Evolutionary conservation across 139 green algal genomes (phyloP), one percentile per base, ranked within the genome.

Genomic region (Tetraselmis chui): DNA sequence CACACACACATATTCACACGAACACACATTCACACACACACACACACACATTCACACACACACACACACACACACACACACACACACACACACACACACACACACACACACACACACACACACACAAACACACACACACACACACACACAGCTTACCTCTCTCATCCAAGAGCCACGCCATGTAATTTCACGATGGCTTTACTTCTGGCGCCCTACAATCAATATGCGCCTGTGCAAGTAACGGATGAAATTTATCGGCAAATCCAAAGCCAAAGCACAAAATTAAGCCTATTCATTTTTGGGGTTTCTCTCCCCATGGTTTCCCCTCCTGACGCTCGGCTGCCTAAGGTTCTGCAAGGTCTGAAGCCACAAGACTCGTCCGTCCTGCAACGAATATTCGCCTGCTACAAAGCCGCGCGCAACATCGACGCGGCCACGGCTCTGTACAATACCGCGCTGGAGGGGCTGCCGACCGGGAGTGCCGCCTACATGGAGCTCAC

Each of bases 1-100:
- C n/a, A n/a, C n/a, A n/a, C n/a, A n/a, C n/a, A n/a, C n/a, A n/a
- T n/a, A n/a, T n/a, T n/a, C n/a, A n/a, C n/a, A n/a, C n/a, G n/a
- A n/a, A n/a, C n/a, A n/a, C n/a, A n/a, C n/a, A n/a, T 32, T 1
- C 22, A 82, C 22, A 76, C 78, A 82, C 30, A 26, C 78, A 82
- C 22, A 82, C 22, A 75, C 22, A 82, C 22, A 82, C 78, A 11
- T 2, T 76, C 78, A 76, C 78, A 75, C 30, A 45, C 78, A 27
- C 30, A 76, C 30, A 45, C 30, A 45, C 78, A 82, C 2, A 5
- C 2, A 5, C 78, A 45, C 78, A 2, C 76, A 79, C 76, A 79
- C 76, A 79, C 76, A 79, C 26, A 79, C 26, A 28, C 76, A 79
- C 59, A 59, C 77, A 81, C 22, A 18, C 28, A 81, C 24, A 59